phyloP scores from a whole-genome alignment of 306 rosid species.

The Astragalus glycyphyllos region DNA sequence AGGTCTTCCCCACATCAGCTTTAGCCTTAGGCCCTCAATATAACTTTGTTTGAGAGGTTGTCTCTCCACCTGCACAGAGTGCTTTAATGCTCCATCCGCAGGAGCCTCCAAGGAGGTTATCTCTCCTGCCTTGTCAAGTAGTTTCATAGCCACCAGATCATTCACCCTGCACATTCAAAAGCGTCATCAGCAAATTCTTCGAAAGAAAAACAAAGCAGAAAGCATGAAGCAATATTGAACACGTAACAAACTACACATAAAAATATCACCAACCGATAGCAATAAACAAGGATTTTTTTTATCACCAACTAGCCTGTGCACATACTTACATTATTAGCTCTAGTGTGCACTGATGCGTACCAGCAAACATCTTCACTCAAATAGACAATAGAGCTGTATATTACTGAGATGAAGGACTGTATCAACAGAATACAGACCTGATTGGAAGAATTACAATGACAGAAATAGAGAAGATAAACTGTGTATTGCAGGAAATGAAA shows the following conservation, averaged over 20 bases:
- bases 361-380: too few relatives aligned
- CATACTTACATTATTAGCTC: slow-evolving; percentile 61
- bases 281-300: neutral
- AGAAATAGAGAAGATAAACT: too few relatives aligned
- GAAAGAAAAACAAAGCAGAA: neutral
- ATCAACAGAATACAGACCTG: too few relatives aligned
- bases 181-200: neutral
- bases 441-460: too few relatives aligned
- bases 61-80: slow-evolving; percentile 88
- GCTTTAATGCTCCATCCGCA: slow-evolving; percentile 87
- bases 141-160: slow-evolving; percentile 87
- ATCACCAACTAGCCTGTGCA: neutral
- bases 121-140: slow-evolving; percentile 96
- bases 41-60: slow-evolving; percentile 85
- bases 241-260: neutral
- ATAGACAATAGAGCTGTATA: too few relatives aligned
- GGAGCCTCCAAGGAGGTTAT: slow-evolving; percentile 88
- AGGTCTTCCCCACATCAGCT: slow-evolving; percentile 92
- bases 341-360: too few relatives aligned
- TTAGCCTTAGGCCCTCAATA: slow-evolving; percentile 83
- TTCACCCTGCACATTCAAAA: slow-evolving; percentile 67
- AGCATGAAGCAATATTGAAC: neutral
- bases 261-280: neutral
- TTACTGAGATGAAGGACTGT: too few relatives aligned
- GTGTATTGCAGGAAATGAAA: too few relatives aligned